phyloP scores from a whole-genome alignment of 2,329 filamentous ascomycete genomes.

The Metarhizium anisopliae region DNA sequence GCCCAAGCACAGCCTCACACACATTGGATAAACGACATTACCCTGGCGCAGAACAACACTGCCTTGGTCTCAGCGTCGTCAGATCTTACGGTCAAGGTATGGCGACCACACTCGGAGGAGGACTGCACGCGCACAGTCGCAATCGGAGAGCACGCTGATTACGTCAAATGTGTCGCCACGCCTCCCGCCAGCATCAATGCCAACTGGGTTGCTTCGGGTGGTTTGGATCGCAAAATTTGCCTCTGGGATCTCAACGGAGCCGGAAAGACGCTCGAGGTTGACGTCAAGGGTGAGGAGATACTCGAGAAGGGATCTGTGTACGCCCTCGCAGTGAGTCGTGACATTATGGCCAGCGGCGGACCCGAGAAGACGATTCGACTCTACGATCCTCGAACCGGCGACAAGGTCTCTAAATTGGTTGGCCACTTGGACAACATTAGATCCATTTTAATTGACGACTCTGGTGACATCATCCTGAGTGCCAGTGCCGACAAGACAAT shows the following conservation, averaged over 20 bases:
- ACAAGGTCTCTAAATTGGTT: slow-evolving; percentile 90
- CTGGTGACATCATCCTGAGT: slow-evolving; percentile 85
- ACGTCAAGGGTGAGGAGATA: slow-evolving; percentile 73
- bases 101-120: slow-evolving; percentile 63
- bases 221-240: slow-evolving; percentile 83
- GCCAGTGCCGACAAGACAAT: slow-evolving; percentile 94
- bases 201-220: slow-evolving; percentile 89
- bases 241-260: slow-evolving; percentile 88
- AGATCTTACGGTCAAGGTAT: slow-evolving; percentile 88
- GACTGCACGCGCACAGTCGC: slow-evolving; percentile 48
- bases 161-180: slow-evolving; percentile 87
- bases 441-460: slow-evolving; percentile 79
- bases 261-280: slow-evolving; percentile 79
- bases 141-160: slow-evolving; percentile 90
- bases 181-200: slow-evolving; percentile 51
- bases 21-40: slow-evolving; percentile 93
- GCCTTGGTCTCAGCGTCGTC: slow-evolving; percentile 84
- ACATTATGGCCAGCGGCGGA: slow-evolving; percentile 81
- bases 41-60: slow-evolving; percentile 66
- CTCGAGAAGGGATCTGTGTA: slow-evolving; percentile 93
- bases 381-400: slow-evolving; percentile 84
- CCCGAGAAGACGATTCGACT: slow-evolving; percentile 88
- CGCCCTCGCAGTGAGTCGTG: slow-evolving; percentile 70
- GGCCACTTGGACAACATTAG: slow-evolving; percentile 94
- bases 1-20: slow-evolving; percentile 68